Evolutionary conservation across 2,329 filamentous ascomycete genomes (phyloP).

Genomic region (Penicillium sp.): DNA sequence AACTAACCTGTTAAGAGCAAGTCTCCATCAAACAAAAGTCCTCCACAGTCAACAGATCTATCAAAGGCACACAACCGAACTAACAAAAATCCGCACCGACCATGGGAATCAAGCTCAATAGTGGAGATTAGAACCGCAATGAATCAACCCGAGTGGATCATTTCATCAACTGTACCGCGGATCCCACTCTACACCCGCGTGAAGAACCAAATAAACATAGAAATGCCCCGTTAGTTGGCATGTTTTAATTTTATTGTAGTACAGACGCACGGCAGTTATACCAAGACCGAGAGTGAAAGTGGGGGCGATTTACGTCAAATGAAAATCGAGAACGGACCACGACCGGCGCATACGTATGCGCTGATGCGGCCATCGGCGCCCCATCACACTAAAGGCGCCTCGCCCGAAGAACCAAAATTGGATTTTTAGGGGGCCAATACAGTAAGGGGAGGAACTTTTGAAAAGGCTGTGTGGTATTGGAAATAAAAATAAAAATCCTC

Average conservation of each 20-base stretch:
- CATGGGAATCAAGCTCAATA: not conserved
- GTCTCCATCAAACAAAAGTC: no score
- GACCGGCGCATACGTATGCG: constrained; percentile 1
- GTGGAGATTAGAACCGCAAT: not conserved
- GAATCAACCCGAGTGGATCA: not conserved
- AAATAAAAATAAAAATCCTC: not conserved
- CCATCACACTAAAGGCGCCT: constrained; percentile 3
- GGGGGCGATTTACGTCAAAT: not conserved
- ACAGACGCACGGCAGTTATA: not conserved
- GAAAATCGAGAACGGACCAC: not conserved
- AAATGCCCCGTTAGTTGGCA: not conserved
- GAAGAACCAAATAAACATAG: not conserved
- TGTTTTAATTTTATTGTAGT: not conserved
- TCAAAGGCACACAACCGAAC: not conserved
- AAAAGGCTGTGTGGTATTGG: constrained; percentile 1
- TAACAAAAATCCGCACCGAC: not conserved
- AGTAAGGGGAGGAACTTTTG: not conserved
- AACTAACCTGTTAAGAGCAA: no score
- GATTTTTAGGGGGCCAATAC: not conserved
- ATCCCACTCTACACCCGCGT: not conserved
- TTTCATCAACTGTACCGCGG: not conserved
- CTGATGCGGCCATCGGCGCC: constrained; percentile 4
- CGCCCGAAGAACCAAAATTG: not conserved
- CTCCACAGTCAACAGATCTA: not conserved
- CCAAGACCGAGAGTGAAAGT: not conserved